Evolutionary conservation across 2,329 filamentous ascomycete genomes (phyloP).

Genomic region (Ampelomyces quisqualis): DNA sequence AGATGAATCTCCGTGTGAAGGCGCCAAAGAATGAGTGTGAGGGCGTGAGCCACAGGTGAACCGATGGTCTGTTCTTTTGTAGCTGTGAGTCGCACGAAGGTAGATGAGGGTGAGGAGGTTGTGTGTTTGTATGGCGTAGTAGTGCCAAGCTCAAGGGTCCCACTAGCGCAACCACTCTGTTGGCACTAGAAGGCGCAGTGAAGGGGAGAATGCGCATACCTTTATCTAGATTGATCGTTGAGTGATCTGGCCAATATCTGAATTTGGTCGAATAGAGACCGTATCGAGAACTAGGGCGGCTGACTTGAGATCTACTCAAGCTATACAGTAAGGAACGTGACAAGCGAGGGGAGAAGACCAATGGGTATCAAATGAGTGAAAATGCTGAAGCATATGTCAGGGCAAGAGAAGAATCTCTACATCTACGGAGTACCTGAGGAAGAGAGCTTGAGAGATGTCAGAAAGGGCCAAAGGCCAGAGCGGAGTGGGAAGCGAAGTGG

Average conservation of each 20-base stretch:
- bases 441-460: background rate
- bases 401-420: too few relatives aligned
- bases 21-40: conserved; percentile 23
- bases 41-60: conserved; percentile 8
- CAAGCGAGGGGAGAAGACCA: background rate
- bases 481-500: conserved; percentile 1
- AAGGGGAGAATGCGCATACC: conserved; percentile 17
- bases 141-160: conserved; percentile 25
- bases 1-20: conserved; percentile 30
- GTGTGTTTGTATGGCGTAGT: conserved; percentile 22
- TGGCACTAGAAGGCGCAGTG: conserved; percentile 24
- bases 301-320: background rate
- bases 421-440: too few relatives aligned
- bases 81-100: conserved; percentile 16
- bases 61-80: conserved; percentile 9
- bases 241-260: background rate
- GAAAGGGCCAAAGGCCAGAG: background rate
- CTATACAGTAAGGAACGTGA: background rate
- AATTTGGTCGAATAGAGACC: background rate
- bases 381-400: too few relatives aligned
- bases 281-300: background rate
- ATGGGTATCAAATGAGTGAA: background rate
- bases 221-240: conserved; percentile 7
- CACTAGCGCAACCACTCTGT: conserved; percentile 19
- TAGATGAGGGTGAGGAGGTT: conserved; percentile 7